Conservation (phyloP, 345 rosid species). For the Gossypium bickii region DNA sequence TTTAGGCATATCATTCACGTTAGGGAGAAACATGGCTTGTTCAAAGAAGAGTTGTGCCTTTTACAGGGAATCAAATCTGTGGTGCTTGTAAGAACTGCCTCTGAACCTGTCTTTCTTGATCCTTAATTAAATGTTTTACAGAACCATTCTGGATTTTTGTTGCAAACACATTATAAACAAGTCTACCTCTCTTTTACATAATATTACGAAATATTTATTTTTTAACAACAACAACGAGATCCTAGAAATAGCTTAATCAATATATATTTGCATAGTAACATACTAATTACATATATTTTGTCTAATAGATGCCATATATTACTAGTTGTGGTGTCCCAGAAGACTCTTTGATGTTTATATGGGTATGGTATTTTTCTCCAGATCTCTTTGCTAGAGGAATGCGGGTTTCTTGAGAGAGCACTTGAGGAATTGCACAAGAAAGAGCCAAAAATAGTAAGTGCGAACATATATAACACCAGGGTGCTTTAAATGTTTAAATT, state of each 20-base stretch:
- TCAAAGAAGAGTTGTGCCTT: neutral
- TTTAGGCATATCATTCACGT: neutral
- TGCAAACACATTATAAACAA: neutral
- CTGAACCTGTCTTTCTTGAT: neutral
- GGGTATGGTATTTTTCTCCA: constrained; percentile 24
- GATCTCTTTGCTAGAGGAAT: constrained; percentile 92
- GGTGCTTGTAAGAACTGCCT: neutral
- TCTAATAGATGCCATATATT: neutral
- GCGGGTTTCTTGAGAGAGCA: constrained; percentile 60
- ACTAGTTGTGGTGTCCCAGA: neutral
- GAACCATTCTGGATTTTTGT: neutral
- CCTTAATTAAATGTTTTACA: neutral
- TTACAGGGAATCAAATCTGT: neutral
- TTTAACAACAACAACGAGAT: neutral
- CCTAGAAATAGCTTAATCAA: neutral
- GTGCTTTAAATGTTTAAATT: neutral
- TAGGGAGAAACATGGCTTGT: neutral
- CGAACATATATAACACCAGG: neutral
- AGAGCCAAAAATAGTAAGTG: constrained; percentile 71
- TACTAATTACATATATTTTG: neutral
- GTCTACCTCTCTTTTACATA: neutral
- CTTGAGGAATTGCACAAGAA: constrained; percentile 77
- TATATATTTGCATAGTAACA: neutral
- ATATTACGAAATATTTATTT: neutral
- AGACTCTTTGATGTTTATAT: neutral